These are phyloP conservation scores for Bauhinia variegata DNA, from an alignment of 306 rosid genomes.

Conservation along the genomic window DNA sequence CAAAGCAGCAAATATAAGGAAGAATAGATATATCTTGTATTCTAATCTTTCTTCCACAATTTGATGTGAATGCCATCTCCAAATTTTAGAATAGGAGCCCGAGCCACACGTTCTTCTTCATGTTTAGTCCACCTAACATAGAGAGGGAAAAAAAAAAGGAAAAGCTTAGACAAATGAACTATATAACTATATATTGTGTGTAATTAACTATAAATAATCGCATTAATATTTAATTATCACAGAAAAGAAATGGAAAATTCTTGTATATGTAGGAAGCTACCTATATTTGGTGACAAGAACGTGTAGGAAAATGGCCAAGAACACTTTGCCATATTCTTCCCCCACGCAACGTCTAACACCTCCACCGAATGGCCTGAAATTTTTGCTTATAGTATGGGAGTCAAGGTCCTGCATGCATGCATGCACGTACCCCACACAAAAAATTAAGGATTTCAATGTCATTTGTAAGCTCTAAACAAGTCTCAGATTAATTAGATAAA, in stretches of 20 bases:
- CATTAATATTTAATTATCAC: too few relatives aligned
- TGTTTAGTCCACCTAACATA: slow-evolving; percentile 31
- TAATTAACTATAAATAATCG: neutral
- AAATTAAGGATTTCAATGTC: too few relatives aligned
- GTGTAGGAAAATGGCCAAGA: slow-evolving; percentile 47
- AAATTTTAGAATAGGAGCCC: neutral
- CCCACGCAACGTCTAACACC: slow-evolving; percentile 48
- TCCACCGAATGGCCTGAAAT: slow-evolving; percentile 53
- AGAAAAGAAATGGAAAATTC: neutral
- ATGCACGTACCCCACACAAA: neutral
- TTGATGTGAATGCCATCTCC: slow-evolving; percentile 23
- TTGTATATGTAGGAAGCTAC: too few relatives aligned
- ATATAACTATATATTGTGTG: too few relatives aligned
- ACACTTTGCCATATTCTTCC: slow-evolving; percentile 34
- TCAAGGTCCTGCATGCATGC: slow-evolving; percentile 43
- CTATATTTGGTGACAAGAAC: slow-evolving; percentile 48
- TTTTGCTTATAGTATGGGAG: slow-evolving; percentile 32
- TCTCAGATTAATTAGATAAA: too few relatives aligned
- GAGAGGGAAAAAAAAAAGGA: neutral
- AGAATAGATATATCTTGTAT: too few relatives aligned
- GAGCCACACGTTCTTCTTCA: slow-evolving; percentile 19
- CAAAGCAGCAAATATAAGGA: too few relatives aligned
- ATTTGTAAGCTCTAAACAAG: too few relatives aligned
- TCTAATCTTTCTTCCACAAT: neutral
- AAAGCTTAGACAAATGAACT: too few relatives aligned